Conservation (phyloP, 1,139 yeast genomes). For the Trichomonascaceae sp. region DNA sequence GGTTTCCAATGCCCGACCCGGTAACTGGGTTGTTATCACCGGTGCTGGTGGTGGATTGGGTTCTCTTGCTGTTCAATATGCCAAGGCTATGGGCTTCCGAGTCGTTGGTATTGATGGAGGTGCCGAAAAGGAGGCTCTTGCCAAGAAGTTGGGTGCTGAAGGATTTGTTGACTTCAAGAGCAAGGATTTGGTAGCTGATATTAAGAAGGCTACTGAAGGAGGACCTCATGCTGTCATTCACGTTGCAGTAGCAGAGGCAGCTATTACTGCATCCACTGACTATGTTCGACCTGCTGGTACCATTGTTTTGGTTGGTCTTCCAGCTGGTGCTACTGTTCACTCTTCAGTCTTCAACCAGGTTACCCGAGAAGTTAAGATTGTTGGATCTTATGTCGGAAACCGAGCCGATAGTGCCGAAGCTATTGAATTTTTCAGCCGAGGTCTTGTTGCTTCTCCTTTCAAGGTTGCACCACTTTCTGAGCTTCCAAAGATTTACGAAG, state of each 20-base stretch:
- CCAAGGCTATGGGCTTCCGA: slow-evolving; percentile 75
- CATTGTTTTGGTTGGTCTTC: slow-evolving; percentile 75
- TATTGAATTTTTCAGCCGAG: slow-evolving; percentile 62
- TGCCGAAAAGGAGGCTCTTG: slow-evolving; percentile 52
- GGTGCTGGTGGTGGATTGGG: slow-evolving; percentile 90
- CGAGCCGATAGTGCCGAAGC: slow-evolving; percentile 77
- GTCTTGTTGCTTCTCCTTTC: slow-evolving; percentile 62
- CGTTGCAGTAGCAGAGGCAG: slow-evolving; percentile 71
- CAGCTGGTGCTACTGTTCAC: slow-evolving; percentile 60
- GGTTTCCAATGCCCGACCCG: slow-evolving; percentile 58
- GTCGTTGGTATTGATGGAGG: slow-evolving; percentile 75
- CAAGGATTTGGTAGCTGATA: slow-evolving; percentile 47
- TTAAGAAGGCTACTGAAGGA: slow-evolving; percentile 57
- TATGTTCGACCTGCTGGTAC: slow-evolving; percentile 73
- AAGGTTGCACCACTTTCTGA: slow-evolving; percentile 59
- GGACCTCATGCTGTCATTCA: slow-evolving; percentile 76
- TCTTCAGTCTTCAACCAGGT: slow-evolving; percentile 63
- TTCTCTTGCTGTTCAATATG: slow-evolving; percentile 73
- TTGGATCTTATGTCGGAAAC: slow-evolving; percentile 77
- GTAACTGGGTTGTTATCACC: slow-evolving; percentile 74
- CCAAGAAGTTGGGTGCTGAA: slow-evolving; percentile 61
- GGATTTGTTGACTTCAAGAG: slow-evolving; percentile 54
- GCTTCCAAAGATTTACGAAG: slow-evolving; percentile 52
- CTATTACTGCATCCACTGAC: slow-evolving; percentile 61
- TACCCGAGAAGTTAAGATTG: slow-evolving; percentile 55